Percentiles rank a stretch among this genome's conserved stretches.
Evolutionary conservation across 495 filamentous ascomycete genomes (phyloP).

Genomic region (Talaromyces stipitatus): DNA sequence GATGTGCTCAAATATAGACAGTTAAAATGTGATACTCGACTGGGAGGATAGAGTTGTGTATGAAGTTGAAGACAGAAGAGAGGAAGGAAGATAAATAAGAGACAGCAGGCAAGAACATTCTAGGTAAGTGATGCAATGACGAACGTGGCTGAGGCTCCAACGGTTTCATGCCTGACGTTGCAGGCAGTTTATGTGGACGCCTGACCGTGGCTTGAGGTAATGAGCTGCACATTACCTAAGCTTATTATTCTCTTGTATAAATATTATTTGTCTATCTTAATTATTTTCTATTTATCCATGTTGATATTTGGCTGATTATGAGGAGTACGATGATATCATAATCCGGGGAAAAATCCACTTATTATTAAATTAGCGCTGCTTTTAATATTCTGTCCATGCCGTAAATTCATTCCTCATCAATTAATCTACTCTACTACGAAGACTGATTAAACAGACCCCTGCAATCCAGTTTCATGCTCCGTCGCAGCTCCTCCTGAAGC

Average conservation of each 20-base stretch:
- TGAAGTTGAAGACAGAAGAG: background rate
- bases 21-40: background rate
- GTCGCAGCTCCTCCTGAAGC: background rate
- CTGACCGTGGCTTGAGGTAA: background rate
- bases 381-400: background rate
- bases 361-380: too few relatives aligned
- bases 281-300: background rate
- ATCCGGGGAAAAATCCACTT: background rate
- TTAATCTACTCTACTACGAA: background rate
- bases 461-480: slow-evolving; percentile 1
- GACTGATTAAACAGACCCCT: slow-evolving; percentile 5
- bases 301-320: background rate
- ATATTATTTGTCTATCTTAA: background rate
- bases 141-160: slow-evolving; percentile 2
- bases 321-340: background rate
- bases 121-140: background rate
- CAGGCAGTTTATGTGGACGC: background rate
- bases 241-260: background rate
- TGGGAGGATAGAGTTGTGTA: background rate
- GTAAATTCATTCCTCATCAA: background rate
- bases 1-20: background rate
- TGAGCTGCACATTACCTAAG: background rate
- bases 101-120: background rate
- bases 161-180: too few relatives aligned
- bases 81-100: background rate